phyloP scores from a whole-genome alignment of 1,139 yeast species.

The Blastobotrys indianensis region DNA sequence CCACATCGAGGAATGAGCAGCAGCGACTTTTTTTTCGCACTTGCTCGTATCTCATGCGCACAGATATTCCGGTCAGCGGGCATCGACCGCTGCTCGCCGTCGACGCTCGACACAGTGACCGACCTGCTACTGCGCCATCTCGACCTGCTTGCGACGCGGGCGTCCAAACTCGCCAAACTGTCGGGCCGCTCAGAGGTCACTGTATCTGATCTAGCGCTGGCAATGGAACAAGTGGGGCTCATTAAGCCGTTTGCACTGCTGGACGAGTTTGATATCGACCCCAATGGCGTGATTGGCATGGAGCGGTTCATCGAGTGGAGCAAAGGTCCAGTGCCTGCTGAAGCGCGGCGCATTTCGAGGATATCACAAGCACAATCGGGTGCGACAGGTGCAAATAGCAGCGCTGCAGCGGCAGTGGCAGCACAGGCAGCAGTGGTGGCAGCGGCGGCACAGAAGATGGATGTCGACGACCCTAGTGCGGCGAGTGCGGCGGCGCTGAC shows the following conservation, averaged over 20 bases:
- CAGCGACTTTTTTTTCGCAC: constrained; percentile 50
- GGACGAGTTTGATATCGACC: constrained; percentile 37
- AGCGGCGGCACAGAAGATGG: background rate
- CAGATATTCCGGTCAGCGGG: constrained; percentile 67
- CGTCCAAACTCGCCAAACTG: constrained; percentile 38
- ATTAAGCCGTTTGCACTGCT: constrained; percentile 42
- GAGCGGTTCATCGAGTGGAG: constrained; percentile 47
- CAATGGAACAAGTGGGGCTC: constrained; percentile 50
- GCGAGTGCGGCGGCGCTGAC: background rate
- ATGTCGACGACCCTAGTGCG: background rate
- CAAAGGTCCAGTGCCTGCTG: constrained; percentile 37
- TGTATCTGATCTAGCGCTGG: constrained; percentile 56
- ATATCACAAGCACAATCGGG: constrained; percentile 31
- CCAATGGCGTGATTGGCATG: constrained; percentile 35
- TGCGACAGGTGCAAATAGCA: constrained; percentile 15
- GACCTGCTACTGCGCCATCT: constrained; percentile 58
- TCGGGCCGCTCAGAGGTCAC: constrained; percentile 40
- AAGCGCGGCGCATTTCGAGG: constrained; percentile 36
- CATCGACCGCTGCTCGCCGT: constrained; percentile 62
- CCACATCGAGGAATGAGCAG: constrained; percentile 10
- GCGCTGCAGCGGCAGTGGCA: constrained; percentile 12
- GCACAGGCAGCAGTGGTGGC: constrained; percentile 9
- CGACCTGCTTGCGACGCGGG: constrained; percentile 40
- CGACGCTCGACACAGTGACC: constrained; percentile 55
- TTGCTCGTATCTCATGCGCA: constrained; percentile 58